These are phyloP conservation scores for Botrytis fragariae DNA, from an alignment of 2,329 filamentous ascomycete species.

Conservation along the genomic window DNA sequence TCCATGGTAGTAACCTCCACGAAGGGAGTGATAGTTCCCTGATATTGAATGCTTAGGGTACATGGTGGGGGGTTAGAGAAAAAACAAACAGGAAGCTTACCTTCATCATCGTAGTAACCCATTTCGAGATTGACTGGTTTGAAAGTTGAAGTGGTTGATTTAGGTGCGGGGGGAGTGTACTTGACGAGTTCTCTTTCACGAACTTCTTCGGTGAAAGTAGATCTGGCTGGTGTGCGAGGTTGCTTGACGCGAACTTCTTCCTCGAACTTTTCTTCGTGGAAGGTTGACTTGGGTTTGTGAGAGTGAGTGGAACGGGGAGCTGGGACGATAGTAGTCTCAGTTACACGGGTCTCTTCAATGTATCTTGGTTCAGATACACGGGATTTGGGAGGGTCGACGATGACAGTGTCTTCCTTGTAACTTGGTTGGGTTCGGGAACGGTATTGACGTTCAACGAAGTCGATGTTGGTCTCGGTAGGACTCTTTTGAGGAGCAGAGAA, in stretches of 20 bases:
- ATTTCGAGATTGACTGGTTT: slow-evolving; percentile 50
- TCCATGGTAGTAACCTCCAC: slow-evolving; percentile 52
- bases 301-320: slow-evolving; percentile 37
- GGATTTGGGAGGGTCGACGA: slow-evolving; percentile 54
- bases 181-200: slow-evolving; percentile 31
- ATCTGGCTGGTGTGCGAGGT: slow-evolving; percentile 33
- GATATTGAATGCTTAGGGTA: slow-evolving; percentile 31
- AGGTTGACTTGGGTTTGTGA: slow-evolving; percentile 24
- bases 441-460: slow-evolving; percentile 65
- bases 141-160: slow-evolving; percentile 15
- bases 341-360: slow-evolving; percentile 27
- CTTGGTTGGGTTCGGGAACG: slow-evolving; percentile 47
- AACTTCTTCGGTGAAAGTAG: slow-evolving; percentile 35
- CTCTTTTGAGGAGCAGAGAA: slow-evolving; percentile 32
- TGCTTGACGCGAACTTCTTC: slow-evolving; percentile 32
- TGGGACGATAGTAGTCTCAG: slow-evolving; percentile 39
- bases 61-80: slow-evolving; percentile 21
- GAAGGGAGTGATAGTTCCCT: slow-evolving; percentile 72
- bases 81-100: slow-evolving; percentile 33
- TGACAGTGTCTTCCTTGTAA: slow-evolving; percentile 43
- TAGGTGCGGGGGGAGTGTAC: slow-evolving; percentile 26
- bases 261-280: slow-evolving; percentile 25
- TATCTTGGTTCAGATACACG: slow-evolving; percentile 40
- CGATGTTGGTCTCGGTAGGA: slow-evolving; percentile 44
- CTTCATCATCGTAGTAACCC: slow-evolving; percentile 77